phyloP scores from a whole-genome alignment of 352 stramenopile species.

The Phytophthora pistaciae region DNA sequence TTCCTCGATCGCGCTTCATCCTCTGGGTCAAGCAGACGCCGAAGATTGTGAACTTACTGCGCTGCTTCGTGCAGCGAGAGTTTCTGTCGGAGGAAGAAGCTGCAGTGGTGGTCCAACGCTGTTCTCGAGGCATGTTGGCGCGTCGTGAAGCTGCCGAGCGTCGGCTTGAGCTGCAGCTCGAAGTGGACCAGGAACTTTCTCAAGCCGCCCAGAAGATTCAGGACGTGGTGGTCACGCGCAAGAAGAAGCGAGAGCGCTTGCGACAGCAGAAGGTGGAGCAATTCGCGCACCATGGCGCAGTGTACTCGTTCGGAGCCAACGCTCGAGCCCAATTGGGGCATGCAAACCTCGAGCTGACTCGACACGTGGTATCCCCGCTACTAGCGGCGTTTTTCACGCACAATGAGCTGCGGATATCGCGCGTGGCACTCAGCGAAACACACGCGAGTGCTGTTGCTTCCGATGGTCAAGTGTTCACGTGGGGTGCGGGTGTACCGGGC shows the following conservation, averaged over 20 bases:
- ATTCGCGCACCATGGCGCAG: conserved; percentile 71
- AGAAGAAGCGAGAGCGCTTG: conserved; percentile 71
- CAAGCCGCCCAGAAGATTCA: conserved; percentile 72
- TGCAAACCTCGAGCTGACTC: conserved; percentile 48
- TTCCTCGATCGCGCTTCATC: conserved; percentile 59
- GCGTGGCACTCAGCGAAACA: conserved; percentile 53
- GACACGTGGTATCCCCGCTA: conserved; percentile 49
- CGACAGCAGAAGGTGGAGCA: conserved; percentile 76
- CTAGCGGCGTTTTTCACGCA: conserved; percentile 76
- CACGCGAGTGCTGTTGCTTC: conserved; percentile 74
- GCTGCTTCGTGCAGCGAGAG: conserved; percentile 76
- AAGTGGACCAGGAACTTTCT: conserved; percentile 63
- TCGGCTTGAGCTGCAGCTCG: conserved; percentile 62
- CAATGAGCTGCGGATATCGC: conserved; percentile 68
- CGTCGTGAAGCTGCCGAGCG: conserved; percentile 55
- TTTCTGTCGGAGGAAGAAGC: conserved; percentile 68
- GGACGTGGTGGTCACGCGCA: conserved; percentile 68
- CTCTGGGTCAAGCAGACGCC: conserved; percentile 74
- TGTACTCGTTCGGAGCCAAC: conserved; percentile 81
- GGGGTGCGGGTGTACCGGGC: conserved; percentile 67
- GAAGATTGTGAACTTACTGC: conserved; percentile 77
- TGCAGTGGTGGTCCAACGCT: conserved; percentile 61
- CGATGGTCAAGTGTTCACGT: conserved; percentile 75
- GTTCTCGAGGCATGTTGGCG: conserved; percentile 60
- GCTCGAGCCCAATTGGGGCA: conserved; percentile 62